phyloP scores from a whole-genome alignment of 164 flowering plant species.

The Stephania yunnanensis region DNA sequence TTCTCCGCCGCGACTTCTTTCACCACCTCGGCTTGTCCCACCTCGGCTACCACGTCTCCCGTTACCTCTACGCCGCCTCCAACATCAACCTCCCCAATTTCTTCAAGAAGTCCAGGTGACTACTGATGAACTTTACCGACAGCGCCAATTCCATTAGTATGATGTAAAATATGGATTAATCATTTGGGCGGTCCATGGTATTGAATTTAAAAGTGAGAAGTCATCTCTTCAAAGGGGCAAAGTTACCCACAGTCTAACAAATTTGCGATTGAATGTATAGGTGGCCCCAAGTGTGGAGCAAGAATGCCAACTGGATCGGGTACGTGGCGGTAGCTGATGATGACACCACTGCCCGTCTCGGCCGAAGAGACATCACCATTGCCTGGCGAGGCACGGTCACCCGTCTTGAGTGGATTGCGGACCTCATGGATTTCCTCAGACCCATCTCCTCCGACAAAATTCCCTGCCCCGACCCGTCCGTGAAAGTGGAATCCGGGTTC shows the following conservation, averaged over 20 bases:
- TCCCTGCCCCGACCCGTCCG: constrained; percentile 51
- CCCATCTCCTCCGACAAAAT: constrained; percentile 32
- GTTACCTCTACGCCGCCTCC: constrained; percentile 70
- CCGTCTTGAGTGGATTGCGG: constrained; percentile 63
- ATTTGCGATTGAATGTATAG: not conserved
- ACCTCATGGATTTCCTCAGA: constrained; percentile 49
- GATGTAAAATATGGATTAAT: too few species aligned
- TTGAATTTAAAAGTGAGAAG: too few species aligned
- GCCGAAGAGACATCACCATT: constrained; percentile 71
- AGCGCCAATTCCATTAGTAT: too few species aligned
- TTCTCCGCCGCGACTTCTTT: constrained; percentile 35
- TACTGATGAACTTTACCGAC: too few species aligned
- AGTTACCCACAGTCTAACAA: too few species aligned
- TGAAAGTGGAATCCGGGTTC: constrained; percentile 75
- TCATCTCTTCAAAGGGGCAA: too few species aligned
- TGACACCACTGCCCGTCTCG: constrained; percentile 42
- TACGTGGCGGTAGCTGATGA: constrained; percentile 76
- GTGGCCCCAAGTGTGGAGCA: constrained; percentile 60
- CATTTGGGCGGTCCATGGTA: too few species aligned
- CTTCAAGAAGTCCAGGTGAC: constrained; percentile 40
- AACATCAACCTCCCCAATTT: constrained; percentile 62
- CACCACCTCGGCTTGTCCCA: constrained; percentile 27
- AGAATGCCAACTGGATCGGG: constrained; percentile 82
- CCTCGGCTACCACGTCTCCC: constrained; percentile 48
- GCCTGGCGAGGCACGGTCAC: constrained; percentile 92